Percentiles rank a stretch among this genome's conserved stretches.
Conservation (phyloP, 768 basidiomycete genomes). For the Porpolomopsis calyptriformis region DNA sequence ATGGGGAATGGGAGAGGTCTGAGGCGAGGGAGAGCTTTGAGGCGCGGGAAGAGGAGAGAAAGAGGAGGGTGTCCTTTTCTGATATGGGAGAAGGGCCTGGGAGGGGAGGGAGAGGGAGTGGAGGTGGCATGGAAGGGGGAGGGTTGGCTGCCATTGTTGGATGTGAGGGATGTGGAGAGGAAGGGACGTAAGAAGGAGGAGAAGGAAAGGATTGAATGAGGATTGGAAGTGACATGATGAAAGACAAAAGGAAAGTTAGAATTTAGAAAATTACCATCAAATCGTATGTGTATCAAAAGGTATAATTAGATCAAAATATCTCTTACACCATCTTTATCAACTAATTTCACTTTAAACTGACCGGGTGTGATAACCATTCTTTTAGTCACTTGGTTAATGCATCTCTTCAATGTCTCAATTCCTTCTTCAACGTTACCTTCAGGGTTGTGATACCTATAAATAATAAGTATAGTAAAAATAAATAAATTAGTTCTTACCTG, state of each 20-base stretch:
- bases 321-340: constrained; percentile 84
- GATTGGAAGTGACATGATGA: constrained; percentile 6
- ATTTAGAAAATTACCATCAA: no score
- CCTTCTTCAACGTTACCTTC: constrained; percentile 37
- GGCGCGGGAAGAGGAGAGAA: constrained; percentile 27
- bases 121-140: constrained; percentile 48
- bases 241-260: neutral
- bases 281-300: no score
- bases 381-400: constrained; percentile 81
- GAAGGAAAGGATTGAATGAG: constrained; percentile 33
- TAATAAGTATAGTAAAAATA: neutral
- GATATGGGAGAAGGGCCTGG: constrained; percentile 53
- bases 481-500: constrained; percentile 38
- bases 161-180: constrained; percentile 18
- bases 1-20: neutral
- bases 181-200: constrained; percentile 33
- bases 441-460: constrained; percentile 76
- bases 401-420: constrained; percentile 70
- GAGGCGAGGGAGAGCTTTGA: constrained; percentile 15
- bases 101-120: constrained; percentile 50
- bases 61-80: constrained; percentile 35
- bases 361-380: constrained; percentile 71
- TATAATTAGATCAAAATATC: constrained; percentile 55
- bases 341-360: constrained; percentile 80
- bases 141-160: no score